Conservation (phyloP, 2,329 filamentous ascomycete genomes). For the Aspergillus phoenicis region DNA sequence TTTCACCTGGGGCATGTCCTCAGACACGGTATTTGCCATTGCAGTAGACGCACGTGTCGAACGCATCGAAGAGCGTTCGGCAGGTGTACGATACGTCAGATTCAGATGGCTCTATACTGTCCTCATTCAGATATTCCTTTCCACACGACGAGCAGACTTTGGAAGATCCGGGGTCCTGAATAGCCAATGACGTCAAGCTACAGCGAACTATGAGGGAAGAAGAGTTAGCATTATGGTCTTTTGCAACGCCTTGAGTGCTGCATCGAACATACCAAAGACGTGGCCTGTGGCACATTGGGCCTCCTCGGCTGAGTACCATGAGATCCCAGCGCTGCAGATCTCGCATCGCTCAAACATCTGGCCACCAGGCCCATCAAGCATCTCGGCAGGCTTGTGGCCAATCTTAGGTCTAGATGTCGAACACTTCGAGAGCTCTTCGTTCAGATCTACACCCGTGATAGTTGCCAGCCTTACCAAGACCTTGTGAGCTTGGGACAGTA, state of each 20-base stretch:
- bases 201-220: slow-evolving; percentile 51
- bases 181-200: slow-evolving; percentile 56
- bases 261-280: slow-evolving; percentile 47
- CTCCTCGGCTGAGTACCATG: slow-evolving; percentile 50
- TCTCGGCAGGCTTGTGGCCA: slow-evolving; percentile 26
- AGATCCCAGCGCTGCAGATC: slow-evolving; percentile 53
- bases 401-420: slow-evolving; percentile 18
- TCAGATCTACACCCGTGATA: slow-evolving; percentile 34
- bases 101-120: slow-evolving; percentile 31
- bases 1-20: not conserved
- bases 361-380: slow-evolving; percentile 25
- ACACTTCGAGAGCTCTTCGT: slow-evolving; percentile 37
- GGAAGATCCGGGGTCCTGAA: slow-evolving; percentile 57
- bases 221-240: slow-evolving; percentile 10
- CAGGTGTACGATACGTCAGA: slow-evolving; percentile 25
- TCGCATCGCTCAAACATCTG: slow-evolving; percentile 53
- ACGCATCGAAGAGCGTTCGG: slow-evolving; percentile 31
- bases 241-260: too few relatives aligned
- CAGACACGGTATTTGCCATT: slow-evolving; percentile 37
- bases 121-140: slow-evolving; percentile 52
- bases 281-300: slow-evolving; percentile 56
- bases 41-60: slow-evolving; percentile 41
- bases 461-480: slow-evolving; percentile 31
- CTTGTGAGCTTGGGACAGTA: slow-evolving; percentile 29
- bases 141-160: slow-evolving; percentile 58